Base-by-base conservation (phyloP, 192 early-diverging fungal species). In the Coemansia sp. region DNA sequence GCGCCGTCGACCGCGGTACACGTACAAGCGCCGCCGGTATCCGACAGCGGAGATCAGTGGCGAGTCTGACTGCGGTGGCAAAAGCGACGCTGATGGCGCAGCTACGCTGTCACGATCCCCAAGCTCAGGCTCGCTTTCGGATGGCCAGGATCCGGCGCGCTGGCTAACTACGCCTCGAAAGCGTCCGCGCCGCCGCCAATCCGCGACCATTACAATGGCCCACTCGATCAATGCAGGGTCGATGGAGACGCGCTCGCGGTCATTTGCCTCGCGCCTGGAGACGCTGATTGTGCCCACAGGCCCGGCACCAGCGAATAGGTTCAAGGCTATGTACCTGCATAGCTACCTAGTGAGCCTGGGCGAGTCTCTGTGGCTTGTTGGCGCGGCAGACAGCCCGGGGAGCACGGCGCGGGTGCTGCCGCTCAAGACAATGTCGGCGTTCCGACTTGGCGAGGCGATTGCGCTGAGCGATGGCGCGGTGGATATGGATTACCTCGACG, bases 161-260 rank as follows among this genome's bases (percentile, higher is more conserved):
- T 73, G 62, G 69, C 63, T 73, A 25, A 62, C 69, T 3, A 73
- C 69, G 5, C 69, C 69, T 5, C 69, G 63, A 5, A 73, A 73
- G 43, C 61, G 61, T 2, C 44, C 37, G 22, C 47, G 54, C 25
- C 51, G 56, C 19, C 23, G 61, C 0, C 11, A 14, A 13, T 44
- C 51, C 9, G 27, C 28, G 12, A 38, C 42, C 3, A 14, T 27
- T 3, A 6, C 40, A 1, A 13, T 12, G n/a, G 32, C 23, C 22
- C 46, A 16, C 21, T 35, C 38, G 12, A 7, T 35, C 1, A 38
- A 38, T 7, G 23, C 38, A 27, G 13, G 22, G 18, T n/a, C 47
- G 23, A 43, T 52, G 51, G 51, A 25, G 18, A 46, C 44, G 14
- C 49, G 49, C 17, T 46, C 50, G 19, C 58, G 45, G 48, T 64